Base-by-base conservation (phyloP, 2,329 filamentous ascomycete genomes). In the Leptographium lundbergii region DNA sequence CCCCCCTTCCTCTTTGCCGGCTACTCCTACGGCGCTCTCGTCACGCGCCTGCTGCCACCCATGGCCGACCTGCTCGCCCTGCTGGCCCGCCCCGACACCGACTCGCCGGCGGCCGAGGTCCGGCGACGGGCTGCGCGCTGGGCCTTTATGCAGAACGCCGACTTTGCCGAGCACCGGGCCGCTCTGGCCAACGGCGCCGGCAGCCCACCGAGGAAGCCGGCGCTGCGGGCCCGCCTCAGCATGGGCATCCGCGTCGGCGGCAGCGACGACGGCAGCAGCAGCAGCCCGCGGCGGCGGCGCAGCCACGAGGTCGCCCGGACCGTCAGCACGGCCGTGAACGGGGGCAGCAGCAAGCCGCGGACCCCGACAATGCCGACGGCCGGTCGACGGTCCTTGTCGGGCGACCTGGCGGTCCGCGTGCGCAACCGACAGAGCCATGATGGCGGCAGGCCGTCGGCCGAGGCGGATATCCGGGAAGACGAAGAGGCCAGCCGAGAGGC, bases 21-120 rank as follows among this genome's bases (percentile, higher is more conserved):
- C 14, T 96, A 96, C 70, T 96, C 91, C 0, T 96, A 96, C 70
- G 94, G 94, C 51, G 89, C 90, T 5, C 80, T 96, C 67, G 81
- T 97, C 47, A 84, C 89, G 2, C 84, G 81, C 0, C 83, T 86
- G 60, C 78, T 95, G 0, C 89, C 90, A 0, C 76, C 83, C 0
- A 72, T 86, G 42, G 69, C 75, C 13, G 71, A 76, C 0, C 81
- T 95, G 32, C 71, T 89, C 27, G 69, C 76, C 1, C 71, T 79
- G 1, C 90, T 94, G 64, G 67, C 72, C 9, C 69, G 72, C 0
- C 79, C 82, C 0, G 63, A 72, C 3, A 66, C 69, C n/a, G 82
- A 78, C 47, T 84, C 84, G 0, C 71, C 83, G 5, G 79, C 84
- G 0, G 79, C 84, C 17, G 86, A 90, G 65, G 88, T 95, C 54